phyloP scores from a whole-genome alignment of 306 rosid species.

The Oemleria cerasiformis region DNA sequence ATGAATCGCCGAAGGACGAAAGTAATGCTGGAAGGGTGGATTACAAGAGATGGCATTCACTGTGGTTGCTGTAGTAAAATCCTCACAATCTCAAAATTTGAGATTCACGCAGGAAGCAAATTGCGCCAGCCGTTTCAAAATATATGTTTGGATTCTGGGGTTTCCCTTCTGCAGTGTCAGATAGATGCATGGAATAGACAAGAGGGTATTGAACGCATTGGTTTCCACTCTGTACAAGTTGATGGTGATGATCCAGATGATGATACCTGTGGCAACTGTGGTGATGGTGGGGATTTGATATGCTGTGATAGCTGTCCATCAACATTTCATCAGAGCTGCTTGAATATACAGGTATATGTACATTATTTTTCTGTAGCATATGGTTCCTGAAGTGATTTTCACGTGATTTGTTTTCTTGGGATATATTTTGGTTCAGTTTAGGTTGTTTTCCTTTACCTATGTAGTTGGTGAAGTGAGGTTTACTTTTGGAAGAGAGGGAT shows the following conservation, averaged over 20 bases:
- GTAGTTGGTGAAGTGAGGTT: not conserved
- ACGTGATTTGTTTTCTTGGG: not conserved
- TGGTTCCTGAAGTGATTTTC: not conserved
- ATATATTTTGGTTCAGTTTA: not conserved
- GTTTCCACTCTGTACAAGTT: slow-evolving; percentile 61
- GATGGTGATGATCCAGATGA: slow-evolving; percentile 94
- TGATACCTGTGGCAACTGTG: slow-evolving; percentile 94
- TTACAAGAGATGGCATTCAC: slow-evolving; percentile 91
- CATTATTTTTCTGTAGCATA: slow-evolving; percentile 18
- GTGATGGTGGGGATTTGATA: slow-evolving; percentile 94
- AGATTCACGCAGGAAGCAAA: slow-evolving; percentile 95
- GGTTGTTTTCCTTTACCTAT: not conserved
- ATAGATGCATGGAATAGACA: slow-evolving; percentile 87
- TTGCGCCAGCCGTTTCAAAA: slow-evolving; percentile 88
- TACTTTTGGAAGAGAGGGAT: slow-evolving; percentile 6
- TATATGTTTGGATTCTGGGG: slow-evolving; percentile 84
- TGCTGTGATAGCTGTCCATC: slow-evolving; percentile 98
- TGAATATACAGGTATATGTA: slow-evolving; percentile 58
- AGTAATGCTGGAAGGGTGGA: slow-evolving; percentile 90
- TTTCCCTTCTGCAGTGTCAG: slow-evolving; percentile 88
- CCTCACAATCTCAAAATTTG: slow-evolving; percentile 86
- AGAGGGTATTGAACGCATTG: slow-evolving; percentile 52
- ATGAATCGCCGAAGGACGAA: slow-evolving; percentile 72
- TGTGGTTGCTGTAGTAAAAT: slow-evolving; percentile 97
- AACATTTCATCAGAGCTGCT: slow-evolving; percentile 88